Evolutionary conservation across 805 yeast genomes (phyloP).

Genomic region (Yamadazyma takamatsuzukensis): DNA sequence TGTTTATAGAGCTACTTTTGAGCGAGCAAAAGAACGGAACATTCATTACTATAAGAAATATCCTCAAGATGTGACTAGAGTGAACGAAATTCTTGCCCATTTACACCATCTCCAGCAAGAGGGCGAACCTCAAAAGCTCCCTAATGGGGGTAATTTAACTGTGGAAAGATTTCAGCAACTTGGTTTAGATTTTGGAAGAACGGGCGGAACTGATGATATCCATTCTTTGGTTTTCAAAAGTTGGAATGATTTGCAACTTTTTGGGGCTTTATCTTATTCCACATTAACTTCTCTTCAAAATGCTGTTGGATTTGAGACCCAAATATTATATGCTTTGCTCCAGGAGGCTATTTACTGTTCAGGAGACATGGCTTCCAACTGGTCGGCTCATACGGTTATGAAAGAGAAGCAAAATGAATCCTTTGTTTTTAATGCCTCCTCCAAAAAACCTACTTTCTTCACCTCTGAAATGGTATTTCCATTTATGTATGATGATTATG

Average conservation of each 20-base stretch:
- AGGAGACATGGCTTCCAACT: slow-evolving; percentile 32
- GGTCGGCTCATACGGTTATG: slow-evolving; percentile 48
- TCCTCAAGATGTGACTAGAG: slow-evolving; percentile 42
- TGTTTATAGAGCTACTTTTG: slow-evolving; percentile 47
- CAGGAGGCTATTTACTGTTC: slow-evolving; percentile 59
- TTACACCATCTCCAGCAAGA: too few relatives aligned
- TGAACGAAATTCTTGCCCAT: slow-evolving; percentile 33
- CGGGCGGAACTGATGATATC: slow-evolving; percentile 46
- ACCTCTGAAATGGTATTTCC: slow-evolving; percentile 57
- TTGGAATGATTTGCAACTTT: slow-evolving; percentile 31
- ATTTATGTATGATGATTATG: slow-evolving; percentile 48
- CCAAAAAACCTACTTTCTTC: slow-evolving; percentile 31
- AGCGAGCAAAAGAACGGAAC: slow-evolving; percentile 46
- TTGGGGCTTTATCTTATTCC: slow-evolving; percentile 36
- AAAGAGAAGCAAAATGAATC: slow-evolving; percentile 18
- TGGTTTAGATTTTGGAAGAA: slow-evolving; percentile 49
- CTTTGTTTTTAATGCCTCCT: slow-evolving; percentile 20
- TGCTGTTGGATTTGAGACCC: slow-evolving; percentile 46
- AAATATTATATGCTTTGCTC: slow-evolving; percentile 50
- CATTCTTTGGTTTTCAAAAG: slow-evolving; percentile 44
- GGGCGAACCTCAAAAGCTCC: slow-evolving; percentile 31
- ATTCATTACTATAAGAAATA: slow-evolving; percentile 44
- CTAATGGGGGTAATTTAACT: slow-evolving; percentile 48
- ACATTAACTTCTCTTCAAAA: slow-evolving; percentile 32
- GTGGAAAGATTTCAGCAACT: slow-evolving; percentile 52